phyloP scores from a whole-genome alignment of 2,329 filamentous ascomycete genomes.

The Phaeosphaeria sp. region DNA sequence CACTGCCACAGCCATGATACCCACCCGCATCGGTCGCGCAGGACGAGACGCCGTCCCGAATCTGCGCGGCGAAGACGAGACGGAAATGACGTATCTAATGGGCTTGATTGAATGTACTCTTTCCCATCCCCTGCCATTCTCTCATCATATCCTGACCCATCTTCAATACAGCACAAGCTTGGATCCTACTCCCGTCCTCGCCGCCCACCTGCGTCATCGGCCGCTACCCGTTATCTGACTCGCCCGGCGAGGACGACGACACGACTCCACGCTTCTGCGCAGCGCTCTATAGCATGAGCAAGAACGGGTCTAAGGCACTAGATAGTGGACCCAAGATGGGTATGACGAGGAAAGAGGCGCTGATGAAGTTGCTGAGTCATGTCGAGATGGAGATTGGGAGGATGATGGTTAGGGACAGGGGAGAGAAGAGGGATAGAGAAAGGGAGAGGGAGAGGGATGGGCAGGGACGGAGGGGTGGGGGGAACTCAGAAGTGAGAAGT shows the following conservation, averaged over 20 bases:
- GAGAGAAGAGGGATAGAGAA: constrained; percentile 2
- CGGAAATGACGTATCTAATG: constrained; percentile 16
- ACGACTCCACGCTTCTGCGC: constrained; percentile 13
- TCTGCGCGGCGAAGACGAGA: constrained; percentile 28
- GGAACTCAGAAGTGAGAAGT: not conserved
- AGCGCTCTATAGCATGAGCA: constrained; percentile 21
- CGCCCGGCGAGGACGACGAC: not conserved
- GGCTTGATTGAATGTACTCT: constrained; percentile 24
- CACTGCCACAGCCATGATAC: not conserved
- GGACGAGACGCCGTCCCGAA: constrained; percentile 10
- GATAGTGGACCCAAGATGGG: constrained; percentile 26
- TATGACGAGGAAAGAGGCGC: constrained; percentile 13
- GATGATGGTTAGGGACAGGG: constrained; percentile 5
- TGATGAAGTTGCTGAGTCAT: constrained; percentile 17
- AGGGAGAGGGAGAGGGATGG: not conserved
- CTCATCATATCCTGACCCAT: not conserved
- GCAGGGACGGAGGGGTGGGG: not conserved
- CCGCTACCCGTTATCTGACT: constrained; percentile 11
- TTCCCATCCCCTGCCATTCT: not conserved
- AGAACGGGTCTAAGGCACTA: constrained; percentile 13
- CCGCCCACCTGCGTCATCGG: constrained; percentile 19
- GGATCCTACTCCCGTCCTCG: constrained; percentile 17
- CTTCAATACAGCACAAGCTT: constrained; percentile 8
- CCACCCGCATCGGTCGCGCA: not conserved
- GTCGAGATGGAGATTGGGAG: constrained; percentile 10